These are phyloP conservation scores for Melaleuca quinquenervia DNA, from an alignment of 345 rosid genomes.

Conservation along the genomic window DNA sequence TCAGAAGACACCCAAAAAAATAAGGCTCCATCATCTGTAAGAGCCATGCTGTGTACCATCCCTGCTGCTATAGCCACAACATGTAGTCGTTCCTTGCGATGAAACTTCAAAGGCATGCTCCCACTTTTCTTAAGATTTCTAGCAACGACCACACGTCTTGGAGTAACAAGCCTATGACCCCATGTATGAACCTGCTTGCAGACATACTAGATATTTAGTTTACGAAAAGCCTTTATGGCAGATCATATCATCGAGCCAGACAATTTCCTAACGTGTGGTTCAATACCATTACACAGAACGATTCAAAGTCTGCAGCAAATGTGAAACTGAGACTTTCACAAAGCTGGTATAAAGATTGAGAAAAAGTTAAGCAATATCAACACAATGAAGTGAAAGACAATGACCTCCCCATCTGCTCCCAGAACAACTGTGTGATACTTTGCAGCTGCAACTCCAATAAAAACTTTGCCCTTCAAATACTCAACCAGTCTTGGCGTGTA, in stretches of 20 bases:
- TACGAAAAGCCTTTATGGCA: background rate
- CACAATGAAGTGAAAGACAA: background rate
- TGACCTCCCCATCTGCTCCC: constrained; percentile 89
- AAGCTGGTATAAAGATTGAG: background rate
- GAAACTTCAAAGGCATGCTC: constrained; percentile 54
- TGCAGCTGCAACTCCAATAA: constrained; percentile 57
- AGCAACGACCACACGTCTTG: constrained; percentile 61
- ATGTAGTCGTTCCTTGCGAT: constrained; percentile 58
- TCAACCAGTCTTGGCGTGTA: constrained; percentile 89
- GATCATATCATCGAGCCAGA: background rate
- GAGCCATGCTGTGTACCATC: constrained; percentile 86
- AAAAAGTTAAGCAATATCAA: background rate
- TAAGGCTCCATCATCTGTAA: constrained; percentile 81
- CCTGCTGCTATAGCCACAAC: constrained; percentile 86
- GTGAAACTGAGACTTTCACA: background rate
- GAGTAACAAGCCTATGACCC: constrained; percentile 97
- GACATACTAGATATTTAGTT: background rate
- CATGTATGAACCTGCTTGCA: constrained; percentile 82
- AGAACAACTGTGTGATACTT: constrained; percentile 84
- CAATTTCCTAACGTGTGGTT: background rate
- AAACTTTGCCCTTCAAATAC: constrained; percentile 72
- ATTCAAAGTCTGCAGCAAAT: background rate
- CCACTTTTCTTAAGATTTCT: constrained; percentile 77
- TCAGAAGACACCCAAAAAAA: constrained; percentile 93
- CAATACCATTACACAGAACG: background rate